Evolutionary conservation across 345 rosid species (phyloP).

Genomic region (Heritiera littoralis): DNA sequence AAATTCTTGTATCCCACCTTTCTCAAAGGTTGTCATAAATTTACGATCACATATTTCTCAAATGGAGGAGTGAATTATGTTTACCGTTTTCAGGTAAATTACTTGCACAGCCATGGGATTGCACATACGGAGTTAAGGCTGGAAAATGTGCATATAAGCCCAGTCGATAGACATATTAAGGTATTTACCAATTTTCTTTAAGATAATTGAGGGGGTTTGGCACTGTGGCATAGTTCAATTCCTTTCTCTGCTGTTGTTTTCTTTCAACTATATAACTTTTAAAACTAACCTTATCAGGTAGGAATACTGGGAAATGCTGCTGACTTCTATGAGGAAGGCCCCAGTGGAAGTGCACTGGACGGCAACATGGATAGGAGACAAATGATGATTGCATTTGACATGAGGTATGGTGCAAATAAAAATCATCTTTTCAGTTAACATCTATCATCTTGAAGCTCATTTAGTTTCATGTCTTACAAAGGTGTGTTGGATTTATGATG

Average conservation of each 20-base stretch:
- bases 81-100: constrained; percentile 66
- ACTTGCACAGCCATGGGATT: constrained; percentile 96
- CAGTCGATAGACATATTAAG: constrained; percentile 93
- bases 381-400: constrained; percentile 99
- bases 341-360: constrained; percentile 45
- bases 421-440: constrained; percentile 10
- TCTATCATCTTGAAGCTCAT: constrained; percentile 24
- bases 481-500: constrained; percentile 97
- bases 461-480: constrained; percentile 34
- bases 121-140: constrained; percentile 95
- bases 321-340: constrained; percentile 71
- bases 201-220: not conserved
- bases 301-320: constrained; percentile 96
- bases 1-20: not conserved
- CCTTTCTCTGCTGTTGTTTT: not conserved
- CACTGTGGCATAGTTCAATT: not conserved
- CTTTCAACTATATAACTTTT: constrained; percentile 17
- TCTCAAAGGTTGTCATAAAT: not conserved
- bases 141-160: constrained; percentile 95
- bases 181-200: constrained; percentile 39
- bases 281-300: constrained; percentile 46
- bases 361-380: constrained; percentile 60
- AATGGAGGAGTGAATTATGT: not conserved
- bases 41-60: not conserved
- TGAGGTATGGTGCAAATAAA: constrained; percentile 54